These are phyloP conservation scores for Phytophthora pinifolia DNA, from an alignment of 352 stramenopile genomes.

Conservation along the genomic window DNA sequence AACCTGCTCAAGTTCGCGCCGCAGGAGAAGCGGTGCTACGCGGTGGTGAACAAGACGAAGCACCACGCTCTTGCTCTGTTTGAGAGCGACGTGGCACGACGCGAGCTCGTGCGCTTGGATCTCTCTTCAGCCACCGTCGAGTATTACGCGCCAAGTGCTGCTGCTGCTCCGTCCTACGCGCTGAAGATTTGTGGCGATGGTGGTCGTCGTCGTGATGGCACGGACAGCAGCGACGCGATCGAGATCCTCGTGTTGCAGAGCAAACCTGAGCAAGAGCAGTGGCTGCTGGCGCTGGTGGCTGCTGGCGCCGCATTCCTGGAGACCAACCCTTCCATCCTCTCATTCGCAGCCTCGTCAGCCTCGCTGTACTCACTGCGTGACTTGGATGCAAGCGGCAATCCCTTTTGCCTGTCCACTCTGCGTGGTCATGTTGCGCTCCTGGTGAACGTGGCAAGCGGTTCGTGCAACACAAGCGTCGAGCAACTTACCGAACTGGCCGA, in stretches of 20 bases:
- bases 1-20: slow-evolving; percentile 9
- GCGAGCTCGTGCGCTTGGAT: slow-evolving; percentile 20
- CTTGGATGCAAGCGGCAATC: slow-evolving; percentile 51
- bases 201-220: slow-evolving; percentile 2
- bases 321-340: slow-evolving; percentile 27
- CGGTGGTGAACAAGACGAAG: slow-evolving; percentile 35
- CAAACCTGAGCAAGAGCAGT: slow-evolving; percentile 44
- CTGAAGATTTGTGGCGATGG: slow-evolving; percentile 31
- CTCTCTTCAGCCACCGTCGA: slow-evolving; percentile 34
- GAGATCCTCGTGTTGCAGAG: slow-evolving; percentile 37
- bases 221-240: slow-evolving; percentile 8
- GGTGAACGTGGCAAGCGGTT: slow-evolving; percentile 64
- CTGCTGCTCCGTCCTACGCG: slow-evolving; percentile 1
- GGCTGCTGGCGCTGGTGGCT: slow-evolving; percentile 47
- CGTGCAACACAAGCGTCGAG: slow-evolving; percentile 26
- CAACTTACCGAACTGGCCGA: slow-evolving; percentile 82
- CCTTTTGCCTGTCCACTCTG: slow-evolving; percentile 63
- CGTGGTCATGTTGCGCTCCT: slow-evolving; percentile 61
- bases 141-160: slow-evolving; percentile 21
- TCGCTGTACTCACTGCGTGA: slow-evolving; percentile 82
- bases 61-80: slow-evolving; percentile 37
- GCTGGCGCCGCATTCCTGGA: slow-evolving; percentile 51
- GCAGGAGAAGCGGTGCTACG: slow-evolving; percentile 26
- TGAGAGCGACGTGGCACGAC: slow-evolving; percentile 31
- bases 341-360: slow-evolving; percentile 35